Conservation (phyloP, 305 asterid species). For the Plantago coronopus region DNA sequence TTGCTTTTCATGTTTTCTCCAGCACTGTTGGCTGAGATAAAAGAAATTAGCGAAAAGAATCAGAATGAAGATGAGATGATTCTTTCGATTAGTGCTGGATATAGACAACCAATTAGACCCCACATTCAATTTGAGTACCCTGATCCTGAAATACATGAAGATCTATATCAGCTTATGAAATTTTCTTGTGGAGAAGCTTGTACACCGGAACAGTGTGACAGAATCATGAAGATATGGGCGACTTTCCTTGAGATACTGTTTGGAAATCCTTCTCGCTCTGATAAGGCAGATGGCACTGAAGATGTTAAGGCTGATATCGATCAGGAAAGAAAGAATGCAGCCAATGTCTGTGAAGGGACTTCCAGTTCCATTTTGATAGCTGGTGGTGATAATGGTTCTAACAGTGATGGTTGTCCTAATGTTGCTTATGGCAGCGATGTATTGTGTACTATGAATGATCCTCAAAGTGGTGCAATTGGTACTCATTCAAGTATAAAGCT, state of each 20-base stretch:
- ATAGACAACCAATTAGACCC: conserved; percentile 53
- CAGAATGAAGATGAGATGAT: conserved; percentile 63
- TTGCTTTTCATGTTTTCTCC: conserved; percentile 30
- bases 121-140: conserved; percentile 69
- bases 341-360: conserved; percentile 34
- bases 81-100: conserved; percentile 60
- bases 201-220: conserved; percentile 71
- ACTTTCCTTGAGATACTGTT: conserved; percentile 71
- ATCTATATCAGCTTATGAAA: conserved; percentile 74
- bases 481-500: conserved; percentile 30
- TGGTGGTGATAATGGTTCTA: conserved; percentile 36
- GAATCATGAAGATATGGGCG: conserved; percentile 81
- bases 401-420: conserved; percentile 31
- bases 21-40: conserved; percentile 82
- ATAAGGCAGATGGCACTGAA: conserved; percentile 35
- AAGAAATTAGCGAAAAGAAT: conserved; percentile 56
- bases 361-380: conserved; percentile 34
- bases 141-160: conserved; percentile 84
- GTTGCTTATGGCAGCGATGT: conserved; percentile 26
- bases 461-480: conserved; percentile 33
- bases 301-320: conserved; percentile 27
- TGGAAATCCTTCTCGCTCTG: conserved; percentile 53
- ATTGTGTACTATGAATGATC: conserved; percentile 29
- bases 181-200: conserved; percentile 80
- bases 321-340: conserved; percentile 28